Evolutionary conservation across 495 filamentous ascomycete species (phyloP), one percentile per base, ranked within the genome.

Genomic region (Aspergillus leporis): DNA sequence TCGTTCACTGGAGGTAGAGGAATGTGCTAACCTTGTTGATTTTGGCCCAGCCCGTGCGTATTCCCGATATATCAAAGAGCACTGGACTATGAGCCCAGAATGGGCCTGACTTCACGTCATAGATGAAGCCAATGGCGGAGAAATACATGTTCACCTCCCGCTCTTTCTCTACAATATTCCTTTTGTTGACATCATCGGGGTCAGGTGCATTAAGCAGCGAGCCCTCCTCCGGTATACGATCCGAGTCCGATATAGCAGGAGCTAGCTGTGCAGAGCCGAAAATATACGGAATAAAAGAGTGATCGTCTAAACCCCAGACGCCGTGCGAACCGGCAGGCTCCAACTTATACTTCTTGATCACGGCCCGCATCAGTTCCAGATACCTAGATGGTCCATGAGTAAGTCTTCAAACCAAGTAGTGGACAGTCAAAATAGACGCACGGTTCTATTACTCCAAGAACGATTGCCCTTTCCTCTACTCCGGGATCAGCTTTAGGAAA

Each of bases 41-140:
- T 76, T 99, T 99, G 25, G 87, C 94, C 94, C 94, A 99, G 32
- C 94, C 95, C 54, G 88, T 83, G 57, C 81, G 84, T 56, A 99
- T 85, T 18, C 94, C 94, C 5, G 89, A 93, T 32, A 99, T 92
- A 73, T 99, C 95, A 67, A 86, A 99, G 18, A 99, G 79, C 67
- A 96, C 93, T 2, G 92, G 95, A 58, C 90, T 95, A 67, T 99
- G 94, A 65, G 98, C 94, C 95, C 94, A 98, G 73, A 99, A 99
- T 1, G 95, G 94, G 0, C 94, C 94, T 54, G 79, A 91, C 71
- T 99, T 99, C 52, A 99, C 94, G 75, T 98, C 95, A 70, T 97
- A 89, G 67, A 99, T 97, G 75, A 99, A 99, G 9, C 91, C 93
- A 61, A 99, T 83, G n/a, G 94, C 95, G n/a, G 87, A 88, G 78